A percentile compares a stretch with the other conserved stretches of the same genome.
Conservation (phyloP, 75 land plant species). For the Cryptomeria japonica region DNA sequence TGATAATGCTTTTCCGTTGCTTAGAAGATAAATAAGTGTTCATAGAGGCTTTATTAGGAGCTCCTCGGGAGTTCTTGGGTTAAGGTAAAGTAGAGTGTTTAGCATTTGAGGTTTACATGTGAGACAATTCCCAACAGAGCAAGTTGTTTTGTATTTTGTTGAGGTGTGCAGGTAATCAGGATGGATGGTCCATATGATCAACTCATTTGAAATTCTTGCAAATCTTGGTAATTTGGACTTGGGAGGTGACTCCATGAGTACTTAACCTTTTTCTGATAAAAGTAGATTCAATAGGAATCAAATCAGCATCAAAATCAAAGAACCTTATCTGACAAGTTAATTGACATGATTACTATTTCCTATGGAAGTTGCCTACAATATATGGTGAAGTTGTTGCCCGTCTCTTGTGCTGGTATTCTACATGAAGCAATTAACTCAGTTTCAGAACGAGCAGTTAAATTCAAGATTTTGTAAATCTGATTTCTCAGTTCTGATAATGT, state of each 20-base stretch:
- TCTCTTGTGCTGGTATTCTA: neutral
- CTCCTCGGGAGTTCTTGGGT: neutral
- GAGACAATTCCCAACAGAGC: too few species aligned
- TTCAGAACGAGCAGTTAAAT: neutral
- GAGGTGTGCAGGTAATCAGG: neutral
- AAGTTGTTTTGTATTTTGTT: too few species aligned
- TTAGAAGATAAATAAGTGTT: neutral
- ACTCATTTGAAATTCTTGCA: neutral
- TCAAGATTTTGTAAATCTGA: neutral
- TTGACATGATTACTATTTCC: neutral
- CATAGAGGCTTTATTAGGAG: neutral
- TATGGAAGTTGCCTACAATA: neutral
- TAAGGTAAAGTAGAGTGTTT: neutral
- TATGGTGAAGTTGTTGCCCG: neutral
- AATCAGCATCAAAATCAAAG: neutral
- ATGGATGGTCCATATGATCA: neutral
- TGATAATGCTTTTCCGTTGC: too few species aligned
- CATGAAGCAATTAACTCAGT: neutral
- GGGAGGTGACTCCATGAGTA: neutral
- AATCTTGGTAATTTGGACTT: neutral
- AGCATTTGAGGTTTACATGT: neutral
- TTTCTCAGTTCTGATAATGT: neutral
- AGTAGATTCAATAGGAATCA: neutral
- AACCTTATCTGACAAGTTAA: neutral
- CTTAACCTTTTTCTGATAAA: neutral